These are phyloP conservation scores for Thalia dealbata DNA, from an alignment of 176 grass and related monocot species.

Conservation along the genomic window DNA sequence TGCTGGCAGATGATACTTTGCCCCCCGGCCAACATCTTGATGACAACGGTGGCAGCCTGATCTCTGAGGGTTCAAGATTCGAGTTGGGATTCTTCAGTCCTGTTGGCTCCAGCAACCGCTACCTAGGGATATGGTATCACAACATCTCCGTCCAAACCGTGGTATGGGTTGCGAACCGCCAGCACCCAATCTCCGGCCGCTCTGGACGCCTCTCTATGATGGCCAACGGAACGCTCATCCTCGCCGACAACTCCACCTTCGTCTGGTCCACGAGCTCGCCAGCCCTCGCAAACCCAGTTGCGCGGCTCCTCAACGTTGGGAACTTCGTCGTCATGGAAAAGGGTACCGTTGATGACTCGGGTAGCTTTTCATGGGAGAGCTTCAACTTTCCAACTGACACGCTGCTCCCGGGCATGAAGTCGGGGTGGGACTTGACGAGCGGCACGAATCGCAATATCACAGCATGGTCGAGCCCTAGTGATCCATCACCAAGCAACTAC, in stretches of 20 bases:
- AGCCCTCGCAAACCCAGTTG: constrained; percentile 17
- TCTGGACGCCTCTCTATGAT: constrained; percentile 20
- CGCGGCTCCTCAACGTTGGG: constrained; percentile 44
- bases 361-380: constrained; percentile 48
- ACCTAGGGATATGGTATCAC: constrained; percentile 61
- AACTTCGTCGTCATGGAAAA: constrained; percentile 32
- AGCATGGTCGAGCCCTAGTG: constrained; percentile 35
- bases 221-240: constrained; percentile 23
- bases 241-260: constrained; percentile 23
- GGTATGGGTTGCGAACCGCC: constrained; percentile 70
- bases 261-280: constrained; percentile 29
- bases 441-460: constrained; percentile 34
- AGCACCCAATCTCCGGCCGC: constrained; percentile 17
- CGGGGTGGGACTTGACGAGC: constrained; percentile 37
- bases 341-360: background rate
- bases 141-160: constrained; percentile 27
- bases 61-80: constrained; percentile 33
- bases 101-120: constrained; percentile 17
- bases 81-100: constrained; percentile 60
- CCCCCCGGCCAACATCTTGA: constrained; percentile 16
- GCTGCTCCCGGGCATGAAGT: constrained; percentile 46
- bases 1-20: background rate
- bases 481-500: constrained; percentile 45
- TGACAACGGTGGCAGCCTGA: constrained; percentile 30
- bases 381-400: constrained; percentile 69